Conservation (phyloP, 768 basidiomycete genomes). For the Piloderma croceum region DNA sequence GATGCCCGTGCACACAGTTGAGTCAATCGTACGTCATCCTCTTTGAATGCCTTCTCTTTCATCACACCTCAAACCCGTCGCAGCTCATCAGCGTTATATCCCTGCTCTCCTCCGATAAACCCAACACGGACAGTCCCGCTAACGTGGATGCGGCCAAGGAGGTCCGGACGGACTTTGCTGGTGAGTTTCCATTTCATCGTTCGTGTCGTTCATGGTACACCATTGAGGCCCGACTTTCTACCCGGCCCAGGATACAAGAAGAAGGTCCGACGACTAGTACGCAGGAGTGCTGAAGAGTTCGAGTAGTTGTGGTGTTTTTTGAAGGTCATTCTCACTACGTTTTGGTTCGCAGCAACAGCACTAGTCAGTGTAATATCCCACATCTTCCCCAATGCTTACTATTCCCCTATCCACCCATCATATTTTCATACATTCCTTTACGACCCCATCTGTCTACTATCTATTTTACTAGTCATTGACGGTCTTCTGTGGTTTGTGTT, state of each 20-base stretch:
- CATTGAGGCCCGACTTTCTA: constrained; percentile 18
- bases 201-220: constrained; percentile 1
- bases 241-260: constrained; percentile 73
- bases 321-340: no score
- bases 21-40: constrained; percentile 72
- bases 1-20: constrained; percentile 95
- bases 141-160: constrained; percentile 96
- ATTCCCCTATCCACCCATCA: no score
- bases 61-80: constrained; percentile 4
- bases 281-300: constrained; percentile 85
- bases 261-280: constrained; percentile 87
- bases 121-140: constrained; percentile 89
- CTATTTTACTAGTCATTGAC: no score
- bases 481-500: no score
- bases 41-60: constrained; percentile 2
- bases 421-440: no score
- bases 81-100: constrained; percentile 97
- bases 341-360: no score
- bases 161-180: constrained; percentile 56
- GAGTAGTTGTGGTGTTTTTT: constrained; percentile 19
- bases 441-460: no score
- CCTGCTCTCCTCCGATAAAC: constrained; percentile 84
- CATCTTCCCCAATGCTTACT: no score
- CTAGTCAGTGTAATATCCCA: no score
- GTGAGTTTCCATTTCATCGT: constrained; percentile 32